Evolutionary conservation across 2,329 filamentous ascomycete genomes (phyloP).

Genomic region (Cladosporium sp.): DNA sequence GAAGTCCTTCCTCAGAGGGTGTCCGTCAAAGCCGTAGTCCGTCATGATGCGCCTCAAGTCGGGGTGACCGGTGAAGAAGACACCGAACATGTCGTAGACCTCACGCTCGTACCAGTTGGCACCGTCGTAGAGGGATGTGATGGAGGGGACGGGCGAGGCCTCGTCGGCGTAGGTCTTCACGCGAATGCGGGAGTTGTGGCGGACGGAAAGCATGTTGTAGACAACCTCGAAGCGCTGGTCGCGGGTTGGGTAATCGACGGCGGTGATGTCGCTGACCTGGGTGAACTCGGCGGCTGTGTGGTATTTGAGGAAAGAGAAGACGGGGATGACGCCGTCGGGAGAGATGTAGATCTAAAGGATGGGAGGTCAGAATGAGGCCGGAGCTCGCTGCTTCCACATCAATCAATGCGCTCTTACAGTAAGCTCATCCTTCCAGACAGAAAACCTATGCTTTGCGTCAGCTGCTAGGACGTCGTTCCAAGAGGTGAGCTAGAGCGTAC

Average conservation of each 20-base stretch:
- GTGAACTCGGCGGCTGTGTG: slow-evolving; percentile 98
- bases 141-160: slow-evolving; percentile 82
- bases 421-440: slow-evolving; percentile 98
- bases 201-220: slow-evolving; percentile 92
- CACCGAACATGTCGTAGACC: slow-evolving; percentile 94
- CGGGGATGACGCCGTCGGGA: slow-evolving; percentile 79
- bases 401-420: slow-evolving; percentile 62
- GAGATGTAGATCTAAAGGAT: slow-evolving; percentile 50
- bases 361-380: slow-evolving; percentile 38
- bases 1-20: slow-evolving; percentile 96
- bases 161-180: slow-evolving; percentile 99
- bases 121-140: slow-evolving; percentile 81
- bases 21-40: slow-evolving; percentile 97
- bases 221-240: slow-evolving; percentile 96
- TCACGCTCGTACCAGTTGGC: slow-evolving; percentile 99
- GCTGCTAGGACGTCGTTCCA: neutral
- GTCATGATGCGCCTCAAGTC: slow-evolving; percentile 98
- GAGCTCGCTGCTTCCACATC: slow-evolving; percentile 44
- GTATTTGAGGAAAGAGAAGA: slow-evolving; percentile 93
- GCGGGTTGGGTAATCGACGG: slow-evolving; percentile 90
- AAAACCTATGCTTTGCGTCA: slow-evolving; percentile 53
- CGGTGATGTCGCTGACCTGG: slow-evolving; percentile 85
- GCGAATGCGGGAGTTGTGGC: slow-evolving; percentile 92
- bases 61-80: slow-evolving; percentile 93
- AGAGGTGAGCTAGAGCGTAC: slow-evolving; percentile 27